Evolutionary conservation across 441 rosid species (phyloP), one percentile per base, ranked within the genome.

Genomic region (Eutrema salsugineum): DNA sequence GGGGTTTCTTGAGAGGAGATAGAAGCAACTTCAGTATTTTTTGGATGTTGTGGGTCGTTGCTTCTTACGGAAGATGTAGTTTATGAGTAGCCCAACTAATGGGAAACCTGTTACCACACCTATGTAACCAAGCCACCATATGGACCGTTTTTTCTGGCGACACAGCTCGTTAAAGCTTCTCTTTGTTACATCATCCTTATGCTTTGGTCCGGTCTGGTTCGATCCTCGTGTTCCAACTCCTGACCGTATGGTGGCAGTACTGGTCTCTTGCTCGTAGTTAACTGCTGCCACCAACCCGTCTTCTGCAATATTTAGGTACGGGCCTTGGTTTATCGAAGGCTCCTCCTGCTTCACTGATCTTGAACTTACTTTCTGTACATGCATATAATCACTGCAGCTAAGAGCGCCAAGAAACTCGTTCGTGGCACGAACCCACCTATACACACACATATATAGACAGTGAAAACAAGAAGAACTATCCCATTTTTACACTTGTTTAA

Each of bases 351-450:
- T 66, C 19, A 22, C 46, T 55, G 81, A 54, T 50, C 60, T 63
- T 50, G 36, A 36, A 8, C 65, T 56, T 77, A 91, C 97, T 93
- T 85, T 85, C 68, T 80, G 87, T 33, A 78, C 72, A 64, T 84
- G 89, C 85, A 87, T 89, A 55, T 70, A 46, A 9, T 79, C 81
- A 74, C 92, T 84, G 46, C 87, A 65, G 68, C 80, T 82, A 32
- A 91, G 87, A 19, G 80, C 81, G 16, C 72, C 63, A 60, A 91
- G 91, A 83, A 83, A 89, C 77, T 94, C 97, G 55, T 80, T 72
- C 38, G 80, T 80, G 64, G 94, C 97, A 68, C 93, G 83, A 32
- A 91, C 93, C 97, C 98, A 91, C 96, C 97, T 91, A 84, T 68
- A 27, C 77, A 68, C 64, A 65, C 12, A 28, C 38, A 51, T 44